Base-by-base conservation (phyloP, 495 filamentous ascomycete genomes). In the Lasiosphaeria miniovina region DNA sequence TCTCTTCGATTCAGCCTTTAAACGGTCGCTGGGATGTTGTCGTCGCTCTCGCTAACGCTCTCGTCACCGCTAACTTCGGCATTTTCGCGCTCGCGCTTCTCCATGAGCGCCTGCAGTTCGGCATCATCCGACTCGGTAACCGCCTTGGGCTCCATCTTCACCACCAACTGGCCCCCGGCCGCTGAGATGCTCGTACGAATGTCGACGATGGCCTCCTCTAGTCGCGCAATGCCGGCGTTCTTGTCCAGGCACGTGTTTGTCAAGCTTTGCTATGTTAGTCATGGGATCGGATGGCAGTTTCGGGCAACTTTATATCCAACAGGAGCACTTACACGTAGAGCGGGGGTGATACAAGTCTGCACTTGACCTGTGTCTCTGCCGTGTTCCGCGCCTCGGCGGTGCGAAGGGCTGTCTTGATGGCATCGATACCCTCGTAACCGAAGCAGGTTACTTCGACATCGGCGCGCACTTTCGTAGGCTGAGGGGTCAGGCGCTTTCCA, bases 391-490 rank as follows among this genome's bases (percentile, higher is more conserved):
- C 90, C 75, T 97, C 93, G 55, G 93, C 93, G 52, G 85, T 88
- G 67, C 91, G 86, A 52, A 97, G 81, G 45, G 93, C 91, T 7
- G 82, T 77, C 83, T 98, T 98, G 69, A 98, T 92, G 35, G 94
- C 94, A 67, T 98, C 94, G 80, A 98, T 98, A 67, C 94, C 94
- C 59, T 98, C 94, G 74, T 98, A 98, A 41, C 88, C 88, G 79
- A 97, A 98, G 81, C 94, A 98, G 54, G 92, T 97, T 52, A 97
- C 94, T 76, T 97, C 94, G 55, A 98, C 89, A 76, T 98, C 94
- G 63, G 94, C 91, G 69, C 94, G 93, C 57, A 98, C 91, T 77
- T 98, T 98, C 51, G 93, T 98, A 3, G 94, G 94, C 70, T 96
- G 93, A 31, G 94, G 94, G 11, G 93, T 98, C 57, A 98, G 82